phyloP scores from a whole-genome alignment of 441 rosid species.

The Aleurites moluccanus region DNA sequence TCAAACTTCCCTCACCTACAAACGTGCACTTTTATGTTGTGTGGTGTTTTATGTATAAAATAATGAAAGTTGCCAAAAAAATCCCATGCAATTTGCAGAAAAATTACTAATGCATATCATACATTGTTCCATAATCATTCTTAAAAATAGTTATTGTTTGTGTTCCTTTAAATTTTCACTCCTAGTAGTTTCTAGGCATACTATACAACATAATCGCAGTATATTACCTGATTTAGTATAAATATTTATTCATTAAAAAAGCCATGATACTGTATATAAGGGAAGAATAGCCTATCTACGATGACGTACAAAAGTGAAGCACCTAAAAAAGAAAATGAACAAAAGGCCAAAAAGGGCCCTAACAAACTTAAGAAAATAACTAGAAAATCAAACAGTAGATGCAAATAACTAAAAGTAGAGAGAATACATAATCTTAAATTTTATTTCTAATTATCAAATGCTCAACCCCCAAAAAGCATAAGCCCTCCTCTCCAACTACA shows the following conservation, averaged over 20 bases:
- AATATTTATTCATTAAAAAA: neutral
- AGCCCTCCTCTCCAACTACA: neutral
- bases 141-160: neutral
- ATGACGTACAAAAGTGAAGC: neutral
- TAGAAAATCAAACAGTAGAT: neutral
- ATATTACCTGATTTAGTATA: neutral
- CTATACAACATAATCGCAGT: too few relatives aligned
- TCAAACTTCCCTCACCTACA: neutral
- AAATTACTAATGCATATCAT: neutral
- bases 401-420: neutral
- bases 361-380: neutral
- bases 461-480: neutral
- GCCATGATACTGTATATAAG: neutral
- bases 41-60: neutral
- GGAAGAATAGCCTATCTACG: neutral
- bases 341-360: neutral
- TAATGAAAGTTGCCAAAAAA: neutral
- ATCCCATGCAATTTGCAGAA: too few relatives aligned
- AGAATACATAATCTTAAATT: neutral
- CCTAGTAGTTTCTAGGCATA: too few relatives aligned
- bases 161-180: neutral
- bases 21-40: neutral
- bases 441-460: neutral
- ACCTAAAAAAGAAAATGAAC: neutral
- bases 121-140: neutral